These are phyloP conservation scores for Larix kaempferi DNA, from an alignment of 75 land plant genomes.

Conservation along the genomic window DNA sequence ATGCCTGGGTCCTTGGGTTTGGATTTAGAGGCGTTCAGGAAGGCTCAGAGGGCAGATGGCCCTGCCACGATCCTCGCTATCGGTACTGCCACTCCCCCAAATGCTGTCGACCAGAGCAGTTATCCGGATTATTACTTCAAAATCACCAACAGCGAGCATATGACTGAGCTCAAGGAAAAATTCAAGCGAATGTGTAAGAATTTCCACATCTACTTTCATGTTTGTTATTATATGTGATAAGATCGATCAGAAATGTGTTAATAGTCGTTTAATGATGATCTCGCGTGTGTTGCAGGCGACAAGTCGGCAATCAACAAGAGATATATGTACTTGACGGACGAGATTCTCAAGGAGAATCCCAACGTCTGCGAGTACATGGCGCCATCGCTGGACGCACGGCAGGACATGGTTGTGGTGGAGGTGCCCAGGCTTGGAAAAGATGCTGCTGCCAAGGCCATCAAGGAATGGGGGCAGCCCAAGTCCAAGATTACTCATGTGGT, in stretches of 20 bases:
- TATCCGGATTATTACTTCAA: slow-evolving; percentile 48
- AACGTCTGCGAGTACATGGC: slow-evolving; percentile 15
- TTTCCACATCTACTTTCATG: neutral
- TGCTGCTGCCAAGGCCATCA: slow-evolving; percentile 33
- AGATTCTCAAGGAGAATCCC: slow-evolving; percentile 18
- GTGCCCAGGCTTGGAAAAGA: slow-evolving; percentile 28
- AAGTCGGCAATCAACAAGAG: slow-evolving; percentile 25
- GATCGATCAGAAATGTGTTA: no score
- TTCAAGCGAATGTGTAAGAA: slow-evolving; percentile 41
- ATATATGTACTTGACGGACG: slow-evolving; percentile 20
- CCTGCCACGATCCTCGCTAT: slow-evolving; percentile 50
- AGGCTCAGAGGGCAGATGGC: slow-evolving; percentile 36
- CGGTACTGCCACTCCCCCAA: slow-evolving; percentile 48
- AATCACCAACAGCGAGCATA: slow-evolving; percentile 42
- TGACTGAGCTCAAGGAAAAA: slow-evolving; percentile 39
- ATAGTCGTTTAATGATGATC: neutral
- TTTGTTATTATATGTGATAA: no score
- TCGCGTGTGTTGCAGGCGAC: slow-evolving; percentile 15
- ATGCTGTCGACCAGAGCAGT: slow-evolving; percentile 24
- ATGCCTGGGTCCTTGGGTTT: no score
- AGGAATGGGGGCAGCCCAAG: slow-evolving; percentile 47
- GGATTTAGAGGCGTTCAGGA: slow-evolving; percentile 15
- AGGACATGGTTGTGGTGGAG: slow-evolving; percentile 17
- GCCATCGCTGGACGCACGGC: slow-evolving; percentile 9
- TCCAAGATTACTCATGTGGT: slow-evolving; percentile 33